These are phyloP conservation scores for Fraxinus nigra DNA, from an alignment of 305 asterid genomes.

Conservation along the genomic window DNA sequence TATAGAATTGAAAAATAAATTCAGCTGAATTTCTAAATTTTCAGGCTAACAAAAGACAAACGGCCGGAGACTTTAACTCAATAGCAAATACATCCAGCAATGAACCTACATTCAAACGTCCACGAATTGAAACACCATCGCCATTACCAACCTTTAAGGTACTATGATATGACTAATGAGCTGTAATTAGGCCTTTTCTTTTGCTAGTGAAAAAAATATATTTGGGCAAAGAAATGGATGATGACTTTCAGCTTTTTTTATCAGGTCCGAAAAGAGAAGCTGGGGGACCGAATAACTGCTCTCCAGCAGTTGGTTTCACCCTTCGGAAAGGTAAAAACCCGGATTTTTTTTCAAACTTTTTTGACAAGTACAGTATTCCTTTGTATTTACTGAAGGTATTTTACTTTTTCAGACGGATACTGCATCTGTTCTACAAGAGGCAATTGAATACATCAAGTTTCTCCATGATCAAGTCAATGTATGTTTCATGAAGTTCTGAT, in stretches of 20 bases:
- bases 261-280: slow-evolving; percentile 86
- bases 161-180: slow-evolving; percentile 18
- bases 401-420: slow-evolving; percentile 69
- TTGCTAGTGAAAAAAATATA: neutral
- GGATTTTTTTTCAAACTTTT: slow-evolving; percentile 19
- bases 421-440: slow-evolving; percentile 91
- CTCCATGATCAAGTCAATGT: slow-evolving; percentile 89
- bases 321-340: slow-evolving; percentile 75
- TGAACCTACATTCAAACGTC: slow-evolving; percentile 54
- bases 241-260: slow-evolving; percentile 25
- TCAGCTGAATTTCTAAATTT: neutral
- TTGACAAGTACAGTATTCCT: neutral
- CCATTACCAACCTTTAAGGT: slow-evolving; percentile 91
- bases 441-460: slow-evolving; percentile 75
- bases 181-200: slow-evolving; percentile 12
- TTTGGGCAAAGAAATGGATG: slow-evolving; percentile 33
- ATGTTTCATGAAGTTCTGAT: slow-evolving; percentile 16
- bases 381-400: neutral
- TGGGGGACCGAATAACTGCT: slow-evolving; percentile 91
- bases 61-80: neutral
- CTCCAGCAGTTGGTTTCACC: slow-evolving; percentile 94
- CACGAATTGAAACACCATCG: slow-evolving; percentile 69
- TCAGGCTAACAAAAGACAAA: neutral
- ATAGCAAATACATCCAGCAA: slow-evolving; percentile 37
- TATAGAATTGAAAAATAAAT: neutral